Evolutionary conservation across 495 filamentous ascomycete species (phyloP).

Genomic region (Hyaloscypha variabilis): DNA sequence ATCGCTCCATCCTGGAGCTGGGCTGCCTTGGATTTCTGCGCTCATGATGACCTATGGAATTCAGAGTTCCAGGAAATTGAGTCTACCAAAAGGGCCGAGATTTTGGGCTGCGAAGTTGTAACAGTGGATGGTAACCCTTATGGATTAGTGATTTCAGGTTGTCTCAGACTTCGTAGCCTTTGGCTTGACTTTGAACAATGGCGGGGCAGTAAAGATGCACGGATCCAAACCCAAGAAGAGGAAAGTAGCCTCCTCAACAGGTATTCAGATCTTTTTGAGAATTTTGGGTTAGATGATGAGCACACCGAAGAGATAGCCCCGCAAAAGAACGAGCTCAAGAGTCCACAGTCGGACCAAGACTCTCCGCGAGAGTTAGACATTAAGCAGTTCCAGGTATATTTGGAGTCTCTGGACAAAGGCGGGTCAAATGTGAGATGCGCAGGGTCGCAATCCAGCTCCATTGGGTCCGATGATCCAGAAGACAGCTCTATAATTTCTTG

Average conservation of each 20-base stretch:
- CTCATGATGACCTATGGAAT: not conserved
- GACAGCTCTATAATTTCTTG: not conserved
- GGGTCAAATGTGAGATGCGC: too few species aligned
- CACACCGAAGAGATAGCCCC: too few species aligned
- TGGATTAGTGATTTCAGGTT: not conserved
- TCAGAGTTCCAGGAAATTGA: too few species aligned
- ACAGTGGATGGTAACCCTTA: not conserved
- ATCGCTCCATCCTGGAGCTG: conserved; percentile 15
- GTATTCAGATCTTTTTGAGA: not conserved
- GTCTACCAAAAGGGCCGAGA: not conserved
- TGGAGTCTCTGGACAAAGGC: too few species aligned
- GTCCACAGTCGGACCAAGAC: too few species aligned
- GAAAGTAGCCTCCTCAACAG: not conserved
- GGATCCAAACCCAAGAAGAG: too few species aligned
- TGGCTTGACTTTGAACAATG: not conserved
- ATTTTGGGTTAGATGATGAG: not conserved
- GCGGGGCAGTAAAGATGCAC: not conserved
- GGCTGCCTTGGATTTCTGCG: not conserved
- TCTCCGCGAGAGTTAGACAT: too few species aligned
- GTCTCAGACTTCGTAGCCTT: not conserved
- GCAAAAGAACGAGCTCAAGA: too few species aligned
- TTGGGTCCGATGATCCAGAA: not conserved
- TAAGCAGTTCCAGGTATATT: too few species aligned
- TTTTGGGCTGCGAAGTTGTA: not conserved
- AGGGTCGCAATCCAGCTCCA: not conserved